Evolutionary conservation across 345 rosid genomes (phyloP), one percentile per base, ranked within the genome.

Genomic region (Salix udensis): DNA sequence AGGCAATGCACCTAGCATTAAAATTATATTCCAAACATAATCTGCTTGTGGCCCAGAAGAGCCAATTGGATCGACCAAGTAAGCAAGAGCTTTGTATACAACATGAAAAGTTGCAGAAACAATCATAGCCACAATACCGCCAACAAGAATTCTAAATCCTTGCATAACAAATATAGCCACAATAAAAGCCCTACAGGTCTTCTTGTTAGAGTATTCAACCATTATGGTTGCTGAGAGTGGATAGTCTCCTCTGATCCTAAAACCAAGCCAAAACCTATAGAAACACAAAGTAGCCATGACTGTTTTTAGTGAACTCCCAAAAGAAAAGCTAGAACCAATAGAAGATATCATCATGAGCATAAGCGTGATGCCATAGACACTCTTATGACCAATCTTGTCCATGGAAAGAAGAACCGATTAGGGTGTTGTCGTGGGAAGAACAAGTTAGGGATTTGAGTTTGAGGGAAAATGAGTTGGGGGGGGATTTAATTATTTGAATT

Each of bases 91-190:
- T 8, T 80, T 75, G 71, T 82, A 83, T 65, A 74, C 55, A 34
- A 79, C 79, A 8, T 74, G 62, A 46, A 84, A 82, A 68, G 82
- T 81, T 62, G 84, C 74, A 40, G 88, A 78, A 2, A 79, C 40
- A 1, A 70, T 75, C 42, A 85, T 83, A 26, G 82, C 85, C 34
- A 82, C 85, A 9, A 80, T n/a, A 0, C 87, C 87, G 68, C 81
- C 88, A 52, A 78, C 72, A 65, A 84, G 76, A 70, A 86, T 86
- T 4, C 87, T 85, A 3, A 86, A 81, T 31, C 88, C 86, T 72
- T 86, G 85, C 86, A 86, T 86, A 13, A 85, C 82, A 0, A 86
- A 86, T 50, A 86, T 86, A 2, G 87, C 86, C 2, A 85, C 76
- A 4, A 79, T 72, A 55, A 83, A 86, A 1, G 84, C 85, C 0